Percentiles rank a stretch among this genome's conserved stretches.
phyloP scores from a whole-genome alignment of 129 eudicot species.

The Escallonia rubra region DNA sequence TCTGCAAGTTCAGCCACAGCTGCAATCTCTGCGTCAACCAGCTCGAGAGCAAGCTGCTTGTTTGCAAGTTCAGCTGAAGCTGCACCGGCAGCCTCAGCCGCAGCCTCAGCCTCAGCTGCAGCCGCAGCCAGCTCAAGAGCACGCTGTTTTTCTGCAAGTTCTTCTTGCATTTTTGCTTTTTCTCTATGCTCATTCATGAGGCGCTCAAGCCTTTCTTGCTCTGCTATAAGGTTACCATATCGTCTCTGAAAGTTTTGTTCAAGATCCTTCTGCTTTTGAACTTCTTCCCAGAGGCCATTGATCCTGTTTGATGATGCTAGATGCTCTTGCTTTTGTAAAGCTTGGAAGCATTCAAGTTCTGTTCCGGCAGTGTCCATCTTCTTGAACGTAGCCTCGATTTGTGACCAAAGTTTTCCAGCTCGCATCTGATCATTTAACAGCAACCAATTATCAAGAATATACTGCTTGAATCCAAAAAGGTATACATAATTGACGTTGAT shows the following conservation, averaged over 20 bases:
- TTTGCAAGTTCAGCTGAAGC: background rate
- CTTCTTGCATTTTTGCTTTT: constrained; percentile 41
- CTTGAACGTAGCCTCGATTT: constrained; percentile 81
- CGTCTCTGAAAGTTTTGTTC: constrained; percentile 73
- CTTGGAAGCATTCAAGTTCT: constrained; percentile 85
- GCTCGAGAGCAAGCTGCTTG: background rate
- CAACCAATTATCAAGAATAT: constrained; percentile 8
- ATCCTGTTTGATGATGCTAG: constrained; percentile 73
- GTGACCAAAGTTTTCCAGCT: constrained; percentile 68
- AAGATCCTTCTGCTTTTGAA: constrained; percentile 87
- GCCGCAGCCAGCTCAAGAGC: constrained; percentile 26
- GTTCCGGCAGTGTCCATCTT: constrained; percentile 95
- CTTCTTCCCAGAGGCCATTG: constrained; percentile 82
- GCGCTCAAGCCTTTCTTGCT: constrained; percentile 54
- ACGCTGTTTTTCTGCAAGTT: constrained; percentile 30
- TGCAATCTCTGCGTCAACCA: background rate
- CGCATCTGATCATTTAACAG: constrained; percentile 44
- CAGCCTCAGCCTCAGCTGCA: background rate
- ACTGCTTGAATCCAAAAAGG: background rate
- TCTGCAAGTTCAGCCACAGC: background rate
- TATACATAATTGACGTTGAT: no score
- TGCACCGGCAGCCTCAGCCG: background rate
- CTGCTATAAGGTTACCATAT: constrained; percentile 56
- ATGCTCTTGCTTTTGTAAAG: constrained; percentile 78
- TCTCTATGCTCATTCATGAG: constrained; percentile 43